Evolutionary conservation across 164 flowering plant genomes (phyloP).

Genomic region (Dillenia turbinata): DNA sequence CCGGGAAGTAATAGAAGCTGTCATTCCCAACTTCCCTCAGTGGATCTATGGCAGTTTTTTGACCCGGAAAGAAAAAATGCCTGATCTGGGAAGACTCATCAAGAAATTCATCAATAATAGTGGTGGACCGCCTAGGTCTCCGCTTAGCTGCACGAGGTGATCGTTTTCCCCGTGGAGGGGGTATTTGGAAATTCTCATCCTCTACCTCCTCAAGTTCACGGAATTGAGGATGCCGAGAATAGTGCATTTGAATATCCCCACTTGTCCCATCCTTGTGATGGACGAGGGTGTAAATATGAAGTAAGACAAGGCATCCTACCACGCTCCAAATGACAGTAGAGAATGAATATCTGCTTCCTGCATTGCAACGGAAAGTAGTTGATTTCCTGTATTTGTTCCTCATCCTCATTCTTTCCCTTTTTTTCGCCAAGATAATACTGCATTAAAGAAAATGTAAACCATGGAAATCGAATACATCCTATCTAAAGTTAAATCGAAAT

Average conservation of each 20-base stretch:
- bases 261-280: slow-evolving; percentile 22
- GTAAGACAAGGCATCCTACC: slow-evolving; percentile 58
- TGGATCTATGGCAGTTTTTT: slow-evolving; percentile 65
- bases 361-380: slow-evolving; percentile 74
- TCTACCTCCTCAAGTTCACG: slow-evolving; percentile 77
- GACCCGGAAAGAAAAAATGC: slow-evolving; percentile 72
- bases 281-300: slow-evolving; percentile 51
- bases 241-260: slow-evolving; percentile 26
- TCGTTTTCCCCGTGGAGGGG: slow-evolving; percentile 75
- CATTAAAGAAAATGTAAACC: slow-evolving; percentile 50
- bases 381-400: slow-evolving; percentile 84
- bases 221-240: slow-evolving; percentile 34
- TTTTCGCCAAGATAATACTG: slow-evolving; percentile 65
- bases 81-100: slow-evolving; percentile 83
- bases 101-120: slow-evolving; percentile 85
- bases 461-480: slow-evolving; percentile 36
- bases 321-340: slow-evolving; percentile 53
- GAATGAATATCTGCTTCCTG: slow-evolving; percentile 73
- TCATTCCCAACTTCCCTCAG: slow-evolving; percentile 47
- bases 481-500: slow-evolving; percentile 21
- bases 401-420: slow-evolving; percentile 59
- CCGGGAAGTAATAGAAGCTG: slow-evolving; percentile 63
- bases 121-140: slow-evolving; percentile 53
- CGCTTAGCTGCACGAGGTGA: slow-evolving; percentile 83
- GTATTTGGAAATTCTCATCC: slow-evolving; percentile 71